phyloP scores from a whole-genome alignment of 495 filamentous ascomycete genomes.

The Rostrohypoxylon terebratum region DNA sequence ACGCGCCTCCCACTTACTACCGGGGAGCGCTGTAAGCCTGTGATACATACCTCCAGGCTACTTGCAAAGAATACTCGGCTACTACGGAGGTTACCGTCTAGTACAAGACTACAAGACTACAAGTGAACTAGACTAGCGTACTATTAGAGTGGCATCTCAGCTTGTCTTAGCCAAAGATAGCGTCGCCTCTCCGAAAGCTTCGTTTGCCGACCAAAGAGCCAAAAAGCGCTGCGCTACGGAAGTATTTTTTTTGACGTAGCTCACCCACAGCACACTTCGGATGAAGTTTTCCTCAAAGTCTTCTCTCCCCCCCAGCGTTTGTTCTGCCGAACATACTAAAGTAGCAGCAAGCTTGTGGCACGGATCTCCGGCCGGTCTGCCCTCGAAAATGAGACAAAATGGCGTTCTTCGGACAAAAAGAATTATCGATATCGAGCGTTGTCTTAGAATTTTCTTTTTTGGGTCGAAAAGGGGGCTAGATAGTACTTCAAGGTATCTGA shows the following conservation, averaged over 20 bases:
- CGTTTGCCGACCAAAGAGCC: constrained; percentile 13
- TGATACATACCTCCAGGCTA: constrained; percentile 28
- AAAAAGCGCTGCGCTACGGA: constrained; percentile 21
- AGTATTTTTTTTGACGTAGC: constrained; percentile 13
- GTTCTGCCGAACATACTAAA: constrained; percentile 9
- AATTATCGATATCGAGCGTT: constrained; percentile 28
- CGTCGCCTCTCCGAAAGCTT: constrained; percentile 22
- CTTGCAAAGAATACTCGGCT: neutral
- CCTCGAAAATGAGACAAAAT: constrained; percentile 35
- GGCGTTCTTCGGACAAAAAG: constrained; percentile 44
- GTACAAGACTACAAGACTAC: neutral
- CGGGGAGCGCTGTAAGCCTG: constrained; percentile 12
- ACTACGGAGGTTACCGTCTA: constrained; percentile 39
- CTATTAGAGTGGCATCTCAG: constrained; percentile 39
- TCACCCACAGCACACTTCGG: constrained; percentile 33
- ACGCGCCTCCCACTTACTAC: constrained; percentile 20
- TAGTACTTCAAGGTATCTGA: neutral
- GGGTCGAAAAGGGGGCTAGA: neutral
- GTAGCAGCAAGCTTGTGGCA: constrained; percentile 27
- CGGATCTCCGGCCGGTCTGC: constrained; percentile 42
- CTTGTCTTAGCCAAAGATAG: constrained; percentile 30
- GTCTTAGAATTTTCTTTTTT: constrained; percentile 25
- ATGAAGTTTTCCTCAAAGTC: constrained; percentile 30
- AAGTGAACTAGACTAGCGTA: constrained; percentile 23
- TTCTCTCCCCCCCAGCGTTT: neutral